These are phyloP conservation scores for Amanita molliuscula DNA, from an alignment of 768 basidiomycete genomes.

Conservation along the genomic window DNA sequence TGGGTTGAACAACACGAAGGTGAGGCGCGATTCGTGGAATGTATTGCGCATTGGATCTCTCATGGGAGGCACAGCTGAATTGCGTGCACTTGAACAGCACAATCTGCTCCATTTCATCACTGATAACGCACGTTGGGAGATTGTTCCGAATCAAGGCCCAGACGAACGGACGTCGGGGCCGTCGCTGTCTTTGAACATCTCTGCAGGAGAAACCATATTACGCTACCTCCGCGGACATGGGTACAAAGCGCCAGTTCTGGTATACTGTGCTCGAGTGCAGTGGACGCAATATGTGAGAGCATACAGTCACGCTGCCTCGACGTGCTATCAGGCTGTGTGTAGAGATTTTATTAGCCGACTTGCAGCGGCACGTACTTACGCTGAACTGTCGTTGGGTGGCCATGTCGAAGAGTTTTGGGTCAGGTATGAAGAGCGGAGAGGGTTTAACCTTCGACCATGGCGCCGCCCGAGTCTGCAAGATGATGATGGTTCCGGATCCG, in stretches of 20 bases:
- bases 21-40: not conserved
- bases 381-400: not conserved
- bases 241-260: constrained; percentile 14
- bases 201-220: constrained; percentile 17
- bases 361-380: not conserved
- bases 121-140: constrained; percentile 18
- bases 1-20: constrained; percentile 19
- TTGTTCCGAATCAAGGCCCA: not conserved
- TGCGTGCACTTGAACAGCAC: constrained; percentile 14
- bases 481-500: no score
- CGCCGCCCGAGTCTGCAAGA: no score
- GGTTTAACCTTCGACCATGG: not conserved
- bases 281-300: constrained; percentile 13
- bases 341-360: not conserved
- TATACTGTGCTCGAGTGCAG: constrained; percentile 12
- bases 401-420: not conserved
- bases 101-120: constrained; percentile 19
- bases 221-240: constrained; percentile 15
- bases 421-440: not conserved
- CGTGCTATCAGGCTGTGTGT: not conserved
- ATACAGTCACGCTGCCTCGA: constrained; percentile 14
- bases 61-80: constrained; percentile 10
- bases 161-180: not conserved
- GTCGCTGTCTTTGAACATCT: constrained; percentile 10
- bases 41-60: not conserved